Evolutionary conservation across 495 filamentous ascomycete genomes (phyloP), one percentile per base, ranked within the genome.

Genomic region (Podospora appendiculata): DNA sequence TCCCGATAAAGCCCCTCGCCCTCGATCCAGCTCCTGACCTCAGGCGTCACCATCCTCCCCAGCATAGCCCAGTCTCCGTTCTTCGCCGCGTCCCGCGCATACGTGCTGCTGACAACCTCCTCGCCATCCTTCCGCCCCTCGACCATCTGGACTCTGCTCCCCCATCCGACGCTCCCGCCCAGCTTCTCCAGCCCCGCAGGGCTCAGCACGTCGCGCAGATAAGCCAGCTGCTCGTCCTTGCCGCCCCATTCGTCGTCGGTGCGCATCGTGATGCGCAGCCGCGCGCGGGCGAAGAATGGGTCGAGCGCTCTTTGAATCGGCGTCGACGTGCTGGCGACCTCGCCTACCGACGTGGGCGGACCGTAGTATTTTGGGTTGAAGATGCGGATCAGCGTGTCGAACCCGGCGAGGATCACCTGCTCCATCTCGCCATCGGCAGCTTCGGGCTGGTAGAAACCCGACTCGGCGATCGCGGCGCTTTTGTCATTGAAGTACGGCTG

Each of bases 401-500:
- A 96, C 33, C 92, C 92, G 0, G 81, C 83, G 14, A 98, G 77
- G 69, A 93, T 89, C 16, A 91, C 72, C 60, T 94, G 89, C 54
- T 82, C 76, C 14, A 40, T 54, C 0, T 64, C 41, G 0, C 1
- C 33, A 41, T 36, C 38, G 6, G 14, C 11, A 9, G 41, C 6
- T 10, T 56, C 67, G 25, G 25, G 25, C 0, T 72, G 62, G 57
- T 85, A 89, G 9, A 75, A 67, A 2, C 63, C 74, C 2, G 73
- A 75, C 0, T 64, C 54, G 10, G 78, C 77, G 34, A 97, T 85
- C 0, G 80, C 84, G n/a, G 66, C 55, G 0, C 85, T 83, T 64
- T 97, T 97, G 54, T 92, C 89, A 41, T 85, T 75, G 58, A 95
- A 96, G 59, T 89, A 90, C 0, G 93, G 89, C 40, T 81, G 75